A percentile compares a stretch with the other conserved stretches of the same genome.
phyloP scores from a whole-genome alignment of 805 yeast genomes.

The Saccharomycopsis fermentans region DNA sequence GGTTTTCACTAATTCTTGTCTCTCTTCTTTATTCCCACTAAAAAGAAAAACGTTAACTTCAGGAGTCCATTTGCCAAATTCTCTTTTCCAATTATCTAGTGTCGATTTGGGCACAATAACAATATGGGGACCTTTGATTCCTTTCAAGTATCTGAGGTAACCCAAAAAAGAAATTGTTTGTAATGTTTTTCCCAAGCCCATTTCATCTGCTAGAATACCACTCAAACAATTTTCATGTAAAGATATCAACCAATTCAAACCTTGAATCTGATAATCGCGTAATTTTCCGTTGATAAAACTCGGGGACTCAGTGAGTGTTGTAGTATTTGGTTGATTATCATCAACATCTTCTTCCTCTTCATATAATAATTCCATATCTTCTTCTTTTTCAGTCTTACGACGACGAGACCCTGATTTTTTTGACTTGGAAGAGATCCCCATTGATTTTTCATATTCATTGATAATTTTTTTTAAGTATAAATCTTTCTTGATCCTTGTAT shows the following conservation, averaged over 20 bases:
- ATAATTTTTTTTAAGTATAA: slow-evolving; percentile 54
- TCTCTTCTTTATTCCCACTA: slow-evolving; percentile 83
- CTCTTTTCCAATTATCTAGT: slow-evolving; percentile 92
- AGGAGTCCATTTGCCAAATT: slow-evolving; percentile 92
- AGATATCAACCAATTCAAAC: slow-evolving; percentile 88
- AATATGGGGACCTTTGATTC: slow-evolving; percentile 81
- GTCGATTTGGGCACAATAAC: slow-evolving; percentile 94
- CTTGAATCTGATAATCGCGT: slow-evolving; percentile 90
- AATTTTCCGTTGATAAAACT: slow-evolving; percentile 61
- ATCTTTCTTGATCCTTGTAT: slow-evolving; percentile 71
- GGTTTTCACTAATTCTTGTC: slow-evolving; percentile 50
- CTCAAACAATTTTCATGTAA: slow-evolving; percentile 79
- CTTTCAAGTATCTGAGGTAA: slow-evolving; percentile 65
- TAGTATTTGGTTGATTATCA: slow-evolving; percentile 36
- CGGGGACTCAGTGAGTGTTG: slow-evolving; percentile 83
- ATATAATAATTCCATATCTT: slow-evolving; percentile 81
- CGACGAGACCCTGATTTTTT: slow-evolving; percentile 34
- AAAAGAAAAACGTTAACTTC: slow-evolving; percentile 77
- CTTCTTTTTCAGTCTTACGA: slow-evolving; percentile 89
- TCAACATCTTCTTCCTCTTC: slow-evolving; percentile 61
- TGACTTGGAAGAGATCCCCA: slow-evolving; percentile 26
- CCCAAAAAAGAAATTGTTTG: slow-evolving; percentile 93
- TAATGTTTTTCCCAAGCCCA: slow-evolving; percentile 95
- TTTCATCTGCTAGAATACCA: slow-evolving; percentile 94
- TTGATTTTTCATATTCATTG: slow-evolving; percentile 43